phyloP scores from a whole-genome alignment of 495 filamentous ascomycete genomes.

The Neohortaea acidophila region DNA sequence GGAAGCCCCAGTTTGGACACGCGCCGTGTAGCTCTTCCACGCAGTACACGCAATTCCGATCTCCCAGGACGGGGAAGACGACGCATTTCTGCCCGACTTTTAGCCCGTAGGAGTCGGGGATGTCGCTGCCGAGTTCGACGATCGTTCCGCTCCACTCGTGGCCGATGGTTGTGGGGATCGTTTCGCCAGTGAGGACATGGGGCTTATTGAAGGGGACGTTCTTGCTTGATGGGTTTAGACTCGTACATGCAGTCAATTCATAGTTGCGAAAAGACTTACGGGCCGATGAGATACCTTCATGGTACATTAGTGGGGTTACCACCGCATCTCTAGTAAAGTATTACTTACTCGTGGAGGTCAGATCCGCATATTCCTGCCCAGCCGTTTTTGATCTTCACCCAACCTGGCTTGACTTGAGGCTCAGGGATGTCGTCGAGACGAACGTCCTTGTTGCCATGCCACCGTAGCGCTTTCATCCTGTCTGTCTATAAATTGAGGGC shows the following conservation, averaged over 20 bases:
- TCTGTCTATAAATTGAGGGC: too few relatives aligned
- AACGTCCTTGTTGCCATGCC: conserved; percentile 17
- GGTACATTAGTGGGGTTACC: too few relatives aligned
- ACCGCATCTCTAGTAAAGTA: too few relatives aligned
- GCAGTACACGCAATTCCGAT: conserved; percentile 12
- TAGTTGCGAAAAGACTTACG: too few relatives aligned
- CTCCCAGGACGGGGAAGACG: conserved; percentile 5
- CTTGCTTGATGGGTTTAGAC: too few relatives aligned
- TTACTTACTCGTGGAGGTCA: conserved; percentile 24
- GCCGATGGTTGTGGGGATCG: conserved; percentile 18
- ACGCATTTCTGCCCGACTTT: conserved; percentile 10
- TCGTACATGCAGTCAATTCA: too few relatives aligned
- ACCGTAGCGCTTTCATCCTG: conserved; percentile 21
- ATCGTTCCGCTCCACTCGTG: conserved; percentile 22
- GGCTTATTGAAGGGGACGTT: conserved; percentile 10
- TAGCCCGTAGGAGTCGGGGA: background rate
- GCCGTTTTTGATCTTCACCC: conserved; percentile 18
- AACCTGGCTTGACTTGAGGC: conserved; percentile 13
- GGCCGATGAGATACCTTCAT: conserved; percentile 19
- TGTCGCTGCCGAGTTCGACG: conserved; percentile 3
- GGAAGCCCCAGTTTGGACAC: conserved; percentile 19
- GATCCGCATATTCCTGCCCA: conserved; percentile 22
- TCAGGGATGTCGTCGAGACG: conserved; percentile 17
- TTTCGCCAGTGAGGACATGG: conserved; percentile 16
- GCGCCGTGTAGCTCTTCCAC: conserved; percentile 4